phyloP scores from a whole-genome alignment of 441 rosid genomes.

The Brassica balearica region DNA sequence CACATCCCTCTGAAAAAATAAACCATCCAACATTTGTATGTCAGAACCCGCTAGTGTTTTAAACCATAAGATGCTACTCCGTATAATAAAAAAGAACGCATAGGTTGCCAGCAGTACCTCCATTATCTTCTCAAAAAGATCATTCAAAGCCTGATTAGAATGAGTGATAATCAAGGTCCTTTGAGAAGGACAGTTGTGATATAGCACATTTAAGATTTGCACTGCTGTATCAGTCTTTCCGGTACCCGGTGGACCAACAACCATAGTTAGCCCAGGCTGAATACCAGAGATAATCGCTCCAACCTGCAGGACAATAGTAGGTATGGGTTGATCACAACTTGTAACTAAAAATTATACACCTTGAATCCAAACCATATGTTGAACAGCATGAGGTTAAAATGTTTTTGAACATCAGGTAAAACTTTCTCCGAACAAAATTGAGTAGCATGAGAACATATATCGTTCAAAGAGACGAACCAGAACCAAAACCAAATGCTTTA shows the following conservation, averaged over 20 bases:
- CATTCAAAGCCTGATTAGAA: conserved; percentile 96
- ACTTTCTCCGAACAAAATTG: conserved; percentile 12
- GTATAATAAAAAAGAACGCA: conserved; percentile 3
- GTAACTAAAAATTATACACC: conserved; percentile 13
- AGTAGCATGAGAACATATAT: conserved; percentile 15
- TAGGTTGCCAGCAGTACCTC: conserved; percentile 58
- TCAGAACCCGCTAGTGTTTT: conserved; percentile 13
- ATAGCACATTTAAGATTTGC: conserved; percentile 92
- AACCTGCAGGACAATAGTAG: conserved; percentile 54
- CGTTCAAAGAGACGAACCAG: conserved; percentile 8
- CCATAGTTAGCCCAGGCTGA: conserved; percentile 99
- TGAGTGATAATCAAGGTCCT: conserved; percentile 97
- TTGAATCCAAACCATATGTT: conserved; percentile 2
- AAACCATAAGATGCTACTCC: not conserved
- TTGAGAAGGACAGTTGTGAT: conserved; percentile 98
- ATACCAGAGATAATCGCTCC: conserved; percentile 97
- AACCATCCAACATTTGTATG: conserved; percentile 14
- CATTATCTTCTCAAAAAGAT: conserved; percentile 99
- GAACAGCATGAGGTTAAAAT: not conserved
- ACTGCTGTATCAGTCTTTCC: conserved; percentile 99
- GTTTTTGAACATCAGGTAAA: conserved; percentile 22
- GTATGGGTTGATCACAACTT: conserved; percentile 22
- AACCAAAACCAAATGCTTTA: conserved; percentile 8
- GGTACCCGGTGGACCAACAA: conserved; percentile 99
- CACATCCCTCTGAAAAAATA: conserved; percentile 86